Percentiles rank a stretch among this genome's conserved stretches.
Conservation (phyloP, 2,329 filamentous ascomycete species). For the Conoideocrella luteorostrata region DNA sequence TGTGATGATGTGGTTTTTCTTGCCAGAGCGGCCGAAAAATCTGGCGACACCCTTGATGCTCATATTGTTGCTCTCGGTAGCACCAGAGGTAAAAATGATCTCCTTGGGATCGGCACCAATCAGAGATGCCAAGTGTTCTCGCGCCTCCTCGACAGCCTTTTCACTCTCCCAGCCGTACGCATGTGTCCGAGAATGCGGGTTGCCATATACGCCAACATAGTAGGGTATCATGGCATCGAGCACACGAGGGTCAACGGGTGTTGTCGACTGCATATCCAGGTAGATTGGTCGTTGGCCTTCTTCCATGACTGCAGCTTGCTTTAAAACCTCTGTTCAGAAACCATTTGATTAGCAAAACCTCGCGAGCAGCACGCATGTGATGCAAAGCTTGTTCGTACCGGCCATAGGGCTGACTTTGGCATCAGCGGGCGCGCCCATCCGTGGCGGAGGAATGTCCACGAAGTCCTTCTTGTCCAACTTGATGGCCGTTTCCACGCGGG, state of each 20-base stretch:
- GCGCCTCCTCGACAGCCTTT: constrained; percentile 82
- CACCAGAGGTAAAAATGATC: constrained; percentile 97
- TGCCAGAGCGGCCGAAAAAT: constrained; percentile 86
- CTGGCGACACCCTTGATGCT: constrained; percentile 96
- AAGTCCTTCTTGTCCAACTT: constrained; percentile 82
- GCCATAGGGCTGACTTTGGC: constrained; percentile 77
- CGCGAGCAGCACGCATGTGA: neutral
- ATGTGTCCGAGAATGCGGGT: constrained; percentile 94
- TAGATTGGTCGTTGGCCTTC: constrained; percentile 92
- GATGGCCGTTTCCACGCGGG: constrained; percentile 82
- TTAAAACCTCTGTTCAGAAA: constrained; percentile 59
- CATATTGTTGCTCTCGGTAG: constrained; percentile 99
- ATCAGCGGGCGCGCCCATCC: constrained; percentile 25
- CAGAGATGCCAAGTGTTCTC: constrained; percentile 73
- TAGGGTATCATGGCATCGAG: constrained; percentile 95
- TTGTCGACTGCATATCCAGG: constrained; percentile 97
- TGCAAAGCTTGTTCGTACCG: constrained; percentile 19
- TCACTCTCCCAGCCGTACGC: constrained; percentile 99
- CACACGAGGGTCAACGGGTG: constrained; percentile 87
- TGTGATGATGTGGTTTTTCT: constrained; percentile 98
- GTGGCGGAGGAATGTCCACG: constrained; percentile 42
- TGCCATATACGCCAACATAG: constrained; percentile 89
- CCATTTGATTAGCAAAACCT: neutral
- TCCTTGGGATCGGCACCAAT: constrained; percentile 96
- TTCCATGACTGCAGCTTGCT: constrained; percentile 88